These are phyloP conservation scores for Cryphonectria radicalis DNA, from an alignment of 2,329 filamentous ascomycete genomes.

Conservation along the genomic window DNA sequence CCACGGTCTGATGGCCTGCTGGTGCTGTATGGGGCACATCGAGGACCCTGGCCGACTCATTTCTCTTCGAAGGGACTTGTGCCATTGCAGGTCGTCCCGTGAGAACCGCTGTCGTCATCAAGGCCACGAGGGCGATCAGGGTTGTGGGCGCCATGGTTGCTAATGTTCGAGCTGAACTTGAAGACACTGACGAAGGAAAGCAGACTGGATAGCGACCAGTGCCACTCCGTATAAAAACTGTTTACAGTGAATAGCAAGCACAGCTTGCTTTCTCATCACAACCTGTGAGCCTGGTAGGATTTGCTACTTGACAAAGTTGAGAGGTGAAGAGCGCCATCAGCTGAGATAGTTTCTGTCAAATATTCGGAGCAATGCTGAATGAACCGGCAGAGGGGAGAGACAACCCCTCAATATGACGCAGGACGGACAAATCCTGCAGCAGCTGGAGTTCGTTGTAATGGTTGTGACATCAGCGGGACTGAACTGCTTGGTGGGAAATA, in stretches of 20 bases:
- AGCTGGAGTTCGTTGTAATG: neutral
- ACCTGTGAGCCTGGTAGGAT: neutral
- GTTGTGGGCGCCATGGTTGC: neutral
- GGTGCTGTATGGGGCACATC: constrained; percentile 3
- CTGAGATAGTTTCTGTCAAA: neutral
- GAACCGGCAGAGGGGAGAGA: neutral
- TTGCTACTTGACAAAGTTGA: neutral
- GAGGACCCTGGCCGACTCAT: constrained; percentile 1
- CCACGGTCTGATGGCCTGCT: constrained; percentile 13
- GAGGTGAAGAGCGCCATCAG: neutral
- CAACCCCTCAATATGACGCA: neutral
- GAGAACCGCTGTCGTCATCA: neutral
- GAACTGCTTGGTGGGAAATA: neutral
- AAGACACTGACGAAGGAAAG: neutral
- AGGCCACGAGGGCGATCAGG: neutral
- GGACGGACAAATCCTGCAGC: neutral
- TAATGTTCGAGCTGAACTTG: no score
- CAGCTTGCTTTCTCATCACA: no score
- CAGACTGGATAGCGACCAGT: neutral
- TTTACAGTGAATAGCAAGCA: no score
- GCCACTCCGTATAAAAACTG: no score
- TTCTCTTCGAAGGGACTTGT: neutral
- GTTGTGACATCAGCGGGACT: neutral
- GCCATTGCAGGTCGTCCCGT: neutral
- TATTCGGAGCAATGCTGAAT: constrained; percentile 3